phyloP scores from a whole-genome alignment of 1,139 yeast species.

The Pichia sp. region DNA sequence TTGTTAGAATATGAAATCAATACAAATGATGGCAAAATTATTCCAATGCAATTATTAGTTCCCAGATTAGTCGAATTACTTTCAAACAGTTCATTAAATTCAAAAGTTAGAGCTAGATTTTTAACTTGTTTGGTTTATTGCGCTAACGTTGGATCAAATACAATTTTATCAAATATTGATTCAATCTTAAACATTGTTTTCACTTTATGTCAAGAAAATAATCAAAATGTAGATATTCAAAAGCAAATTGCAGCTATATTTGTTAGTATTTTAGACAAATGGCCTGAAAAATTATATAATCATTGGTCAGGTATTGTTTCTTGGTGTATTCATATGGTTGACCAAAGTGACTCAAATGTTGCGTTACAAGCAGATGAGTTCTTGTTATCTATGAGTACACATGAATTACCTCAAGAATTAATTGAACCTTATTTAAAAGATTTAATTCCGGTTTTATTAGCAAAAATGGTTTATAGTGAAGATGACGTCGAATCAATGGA shows the following conservation, averaged over 20 bases:
- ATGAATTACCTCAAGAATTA: conserved; percentile 43
- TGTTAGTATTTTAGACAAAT: conserved; percentile 61
- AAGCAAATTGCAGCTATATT: conserved; percentile 77
- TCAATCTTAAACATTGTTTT: conserved; percentile 60
- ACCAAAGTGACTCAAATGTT: conserved; percentile 61
- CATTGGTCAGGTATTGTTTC: conserved; percentile 81
- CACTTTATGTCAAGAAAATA: conserved; percentile 45
- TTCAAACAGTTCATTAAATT: conserved; percentile 30
- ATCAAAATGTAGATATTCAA: conserved; percentile 54
- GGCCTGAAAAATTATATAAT: conserved; percentile 76
- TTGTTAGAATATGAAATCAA: conserved; percentile 54
- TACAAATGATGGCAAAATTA: conserved; percentile 41
- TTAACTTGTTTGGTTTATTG: conserved; percentile 75
- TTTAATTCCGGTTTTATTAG: conserved; percentile 69
- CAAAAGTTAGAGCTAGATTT: conserved; percentile 55
- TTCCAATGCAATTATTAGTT: conserved; percentile 61
- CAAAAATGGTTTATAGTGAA: conserved; percentile 84
- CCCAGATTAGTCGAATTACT: conserved; percentile 57
- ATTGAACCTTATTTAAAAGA: conserved; percentile 52
- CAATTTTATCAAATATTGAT: conserved; percentile 61
- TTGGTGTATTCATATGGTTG: conserved; percentile 77
- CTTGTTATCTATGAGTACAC: conserved; percentile 66
- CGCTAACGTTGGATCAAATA: conserved; percentile 61
- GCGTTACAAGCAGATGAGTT: conserved; percentile 94
- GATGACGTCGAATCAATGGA: conserved; percentile 71